These are phyloP conservation scores for Hebeloma cylindrosporum DNA, from an alignment of 768 basidiomycete genomes.

Conservation along the genomic window DNA sequence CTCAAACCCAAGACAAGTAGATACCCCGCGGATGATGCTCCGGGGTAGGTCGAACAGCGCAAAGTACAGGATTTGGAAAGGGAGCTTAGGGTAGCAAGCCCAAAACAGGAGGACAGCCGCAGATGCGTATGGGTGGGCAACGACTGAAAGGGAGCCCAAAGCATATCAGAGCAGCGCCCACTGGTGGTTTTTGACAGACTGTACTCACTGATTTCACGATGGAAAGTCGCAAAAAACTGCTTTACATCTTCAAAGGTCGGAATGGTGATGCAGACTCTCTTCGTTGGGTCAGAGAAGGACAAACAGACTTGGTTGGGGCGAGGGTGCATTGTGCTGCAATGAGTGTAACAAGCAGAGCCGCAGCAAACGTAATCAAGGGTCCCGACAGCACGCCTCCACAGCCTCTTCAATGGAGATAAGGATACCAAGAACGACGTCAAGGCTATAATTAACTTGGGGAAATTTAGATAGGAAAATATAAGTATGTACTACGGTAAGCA, in stretches of 20 bases:
- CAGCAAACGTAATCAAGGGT: too few species aligned
- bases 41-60: slow-evolving; percentile 18
- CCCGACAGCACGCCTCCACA: too few species aligned
- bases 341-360: slow-evolving; percentile 11
- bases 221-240: slow-evolving; percentile 11
- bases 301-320: slow-evolving; percentile 16
- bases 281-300: slow-evolving; percentile 12
- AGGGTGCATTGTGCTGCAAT: slow-evolving; percentile 11
- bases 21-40: slow-evolving; percentile 13
- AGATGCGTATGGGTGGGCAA: slow-evolving; percentile 17
- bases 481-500: slow-evolving; percentile 12
- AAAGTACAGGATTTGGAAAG: slow-evolving; percentile 19
- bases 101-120: slow-evolving; percentile 20
- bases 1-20: slow-evolving; percentile 20
- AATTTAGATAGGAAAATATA: neutral
- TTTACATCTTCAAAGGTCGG: slow-evolving; percentile 17
- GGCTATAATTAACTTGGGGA: too few species aligned
- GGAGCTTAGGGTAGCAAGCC: slow-evolving; percentile 22
- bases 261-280: slow-evolving; percentile 11
- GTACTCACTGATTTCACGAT: slow-evolving; percentile 20
- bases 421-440: too few species aligned
- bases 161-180: neutral
- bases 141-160: slow-evolving; percentile 7
- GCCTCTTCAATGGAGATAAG: too few species aligned
- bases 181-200: neutral